Evolutionary conservation across 2,329 filamentous ascomycete species (phyloP).

Genomic region (Cordyceps farinosa): DNA sequence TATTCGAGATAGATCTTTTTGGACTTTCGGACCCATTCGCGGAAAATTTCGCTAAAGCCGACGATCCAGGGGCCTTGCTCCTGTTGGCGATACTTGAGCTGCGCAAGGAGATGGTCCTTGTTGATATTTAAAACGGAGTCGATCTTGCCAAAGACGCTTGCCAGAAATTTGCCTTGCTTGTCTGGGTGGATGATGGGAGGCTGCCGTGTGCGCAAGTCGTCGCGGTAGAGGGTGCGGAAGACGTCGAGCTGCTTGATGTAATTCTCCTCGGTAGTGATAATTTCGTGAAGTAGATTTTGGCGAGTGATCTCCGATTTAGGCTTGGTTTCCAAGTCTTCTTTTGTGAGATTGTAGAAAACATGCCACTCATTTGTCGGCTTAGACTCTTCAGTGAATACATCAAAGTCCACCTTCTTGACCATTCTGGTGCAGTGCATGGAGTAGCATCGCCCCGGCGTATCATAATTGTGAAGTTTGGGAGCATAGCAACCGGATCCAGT

Average conservation of each 20-base stretch:
- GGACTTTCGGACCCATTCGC: conserved; percentile 97
- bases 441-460: conserved; percentile 77
- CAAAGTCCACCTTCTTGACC: conserved; percentile 87
- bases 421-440: conserved; percentile 91
- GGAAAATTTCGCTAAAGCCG: conserved; percentile 94
- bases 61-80: conserved; percentile 94
- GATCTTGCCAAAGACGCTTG: conserved; percentile 84
- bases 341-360: conserved; percentile 79
- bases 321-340: conserved; percentile 67
- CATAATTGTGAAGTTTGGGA: conserved; percentile 70
- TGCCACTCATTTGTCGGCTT: conserved; percentile 77
- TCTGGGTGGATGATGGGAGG: conserved; percentile 79
- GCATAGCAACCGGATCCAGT: conserved; percentile 91
- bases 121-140: conserved; percentile 88
- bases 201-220: conserved; percentile 68
- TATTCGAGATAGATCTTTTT: conserved; percentile 88
- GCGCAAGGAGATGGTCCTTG: conserved; percentile 85
- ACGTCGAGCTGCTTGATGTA: conserved; percentile 90
- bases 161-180: conserved; percentile 74
- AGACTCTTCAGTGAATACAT: conserved; percentile 65
- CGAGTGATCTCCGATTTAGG: conserved; percentile 85
- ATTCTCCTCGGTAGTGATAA: conserved; percentile 86
- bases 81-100: conserved; percentile 93
- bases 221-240: conserved; percentile 78
- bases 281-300: conserved; percentile 93